Evolutionary conservation across 148 eudicot species (phyloP).

Genomic region (Vaccinium corymbosum): DNA sequence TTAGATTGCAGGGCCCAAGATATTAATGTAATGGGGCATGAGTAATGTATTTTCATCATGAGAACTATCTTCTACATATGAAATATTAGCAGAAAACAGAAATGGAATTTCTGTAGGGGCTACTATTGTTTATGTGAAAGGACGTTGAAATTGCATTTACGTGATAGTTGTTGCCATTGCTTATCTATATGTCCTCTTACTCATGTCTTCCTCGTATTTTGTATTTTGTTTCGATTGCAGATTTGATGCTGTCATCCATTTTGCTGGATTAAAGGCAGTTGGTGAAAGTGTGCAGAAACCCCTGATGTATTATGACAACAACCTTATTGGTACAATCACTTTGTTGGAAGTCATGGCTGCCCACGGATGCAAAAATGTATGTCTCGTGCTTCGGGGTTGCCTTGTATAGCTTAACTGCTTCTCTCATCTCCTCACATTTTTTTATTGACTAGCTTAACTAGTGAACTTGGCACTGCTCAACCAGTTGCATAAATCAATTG

Average conservation of each 20-base stretch:
- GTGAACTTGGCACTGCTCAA: not conserved
- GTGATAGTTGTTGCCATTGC: not conserved
- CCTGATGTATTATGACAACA: slow-evolving; percentile 76
- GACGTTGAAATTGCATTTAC: not conserved
- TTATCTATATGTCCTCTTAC: not conserved
- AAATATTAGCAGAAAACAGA: not conserved
- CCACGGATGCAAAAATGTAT: slow-evolving; percentile 83
- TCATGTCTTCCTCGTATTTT: not conserved
- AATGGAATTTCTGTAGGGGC: not conserved
- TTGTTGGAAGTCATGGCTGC: slow-evolving; percentile 95
- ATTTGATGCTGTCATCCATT: slow-evolving; percentile 97
- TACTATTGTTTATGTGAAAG: not conserved
- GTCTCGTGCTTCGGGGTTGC: slow-evolving; percentile 2
- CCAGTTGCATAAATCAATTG: not conserved
- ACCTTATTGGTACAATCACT: slow-evolving; percentile 79
- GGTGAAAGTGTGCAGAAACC: slow-evolving; percentile 98
- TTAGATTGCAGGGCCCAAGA: not conserved
- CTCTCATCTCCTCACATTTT: not conserved
- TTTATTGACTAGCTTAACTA: not conserved
- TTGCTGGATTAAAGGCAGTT: slow-evolving; percentile 97
- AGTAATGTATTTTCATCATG: not conserved
- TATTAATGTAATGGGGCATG: not conserved
- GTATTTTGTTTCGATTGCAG: slow-evolving; percentile 38
- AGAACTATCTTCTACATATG: not conserved
- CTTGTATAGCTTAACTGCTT: not conserved